phyloP scores from a whole-genome alignment of 1,284 basidiomycete genomes.

The Irpex lacteus region DNA sequence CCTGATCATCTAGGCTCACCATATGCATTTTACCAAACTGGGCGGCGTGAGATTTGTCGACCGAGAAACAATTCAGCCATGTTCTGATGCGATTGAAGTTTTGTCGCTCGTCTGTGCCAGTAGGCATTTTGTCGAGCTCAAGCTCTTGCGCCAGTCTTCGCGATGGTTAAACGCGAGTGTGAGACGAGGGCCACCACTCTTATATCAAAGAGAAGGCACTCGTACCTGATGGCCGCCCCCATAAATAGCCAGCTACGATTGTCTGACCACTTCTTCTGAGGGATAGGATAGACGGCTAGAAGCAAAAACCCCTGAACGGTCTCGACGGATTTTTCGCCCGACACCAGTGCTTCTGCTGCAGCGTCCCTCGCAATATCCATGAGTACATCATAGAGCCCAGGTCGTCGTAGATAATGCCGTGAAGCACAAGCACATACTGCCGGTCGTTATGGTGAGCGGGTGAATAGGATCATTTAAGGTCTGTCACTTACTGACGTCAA shows the following conservation, averaged over 20 bases:
- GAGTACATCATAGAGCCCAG: slow-evolving; percentile 43
- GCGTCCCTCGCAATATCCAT: slow-evolving; percentile 52
- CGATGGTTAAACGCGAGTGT: neutral
- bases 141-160: slow-evolving; percentile 51
- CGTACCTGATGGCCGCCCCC: slow-evolving; percentile 55
- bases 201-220: neutral
- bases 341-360: slow-evolving; percentile 48
- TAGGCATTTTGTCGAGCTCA: slow-evolving; percentile 44
- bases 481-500: slow-evolving; percentile 52
- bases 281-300: slow-evolving; percentile 53
- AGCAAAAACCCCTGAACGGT: slow-evolving; percentile 54
- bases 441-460: neutral
- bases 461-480: neutral
- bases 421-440: slow-evolving; percentile 53
- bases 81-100: slow-evolving; percentile 54
- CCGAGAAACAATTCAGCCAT: slow-evolving; percentile 66
- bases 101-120: slow-evolving; percentile 37
- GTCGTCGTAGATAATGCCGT: slow-evolving; percentile 41
- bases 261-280: slow-evolving; percentile 53
- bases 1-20: slow-evolving; percentile 54
- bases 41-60: slow-evolving; percentile 61
- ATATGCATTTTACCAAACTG: slow-evolving; percentile 68
- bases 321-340: slow-evolving; percentile 48
- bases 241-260: slow-evolving; percentile 57
- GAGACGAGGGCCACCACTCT: neutral